Base-by-base conservation (phyloP, 345 rosid genomes). In the Euphorbia tirucalli region DNA sequence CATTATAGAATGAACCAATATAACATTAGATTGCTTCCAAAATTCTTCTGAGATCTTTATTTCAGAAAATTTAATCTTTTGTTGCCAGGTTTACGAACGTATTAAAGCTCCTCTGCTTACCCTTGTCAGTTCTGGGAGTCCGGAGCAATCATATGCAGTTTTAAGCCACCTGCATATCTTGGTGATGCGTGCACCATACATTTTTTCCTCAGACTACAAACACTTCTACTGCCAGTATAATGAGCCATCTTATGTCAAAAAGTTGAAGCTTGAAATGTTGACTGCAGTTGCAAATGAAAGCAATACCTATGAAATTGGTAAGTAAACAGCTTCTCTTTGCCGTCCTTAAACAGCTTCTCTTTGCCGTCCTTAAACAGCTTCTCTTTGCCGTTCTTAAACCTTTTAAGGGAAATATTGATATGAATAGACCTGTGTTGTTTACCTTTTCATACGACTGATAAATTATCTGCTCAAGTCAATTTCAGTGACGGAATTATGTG, bases 211-310 rank as follows among this genome's bases (percentile, higher is more conserved):
- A 21, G 97, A 92, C 79, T 95, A 92, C 83, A 95, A 95, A 76
- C 97, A 95, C 77, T 92, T 95, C 76, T 95, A 95, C 69, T 95
- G 99, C 85, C 99, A 92, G 84, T 95, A 95, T 83, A 95, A 90
- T 74, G 99, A 95, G 75, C 89, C 98, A 24, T 90, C 89, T 25
- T 95, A 92, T 84, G 99, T 95, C 66, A 95, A 92, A 85, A 93
- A 93, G 71, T 80, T 95, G 90, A 95, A 95, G 91, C 97, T 95
- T 73, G 99, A 95, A 80, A 95, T 95, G 99, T 88, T 92, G 87
- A 95, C 99, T 73, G 99, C 96, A 18, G 96, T 95, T 61, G 97
- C 99, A 81, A 92, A 90, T 85, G 99, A 92, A 85, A 90, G 89
- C 82, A 92, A 90, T 77, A 95, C 99, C 49, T 95, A 95, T 66